Evolutionary conservation across 1,284 basidiomycete genomes (phyloP), one percentile per base, ranked within the genome.

Genomic region (Trichosporon sp.): DNA sequence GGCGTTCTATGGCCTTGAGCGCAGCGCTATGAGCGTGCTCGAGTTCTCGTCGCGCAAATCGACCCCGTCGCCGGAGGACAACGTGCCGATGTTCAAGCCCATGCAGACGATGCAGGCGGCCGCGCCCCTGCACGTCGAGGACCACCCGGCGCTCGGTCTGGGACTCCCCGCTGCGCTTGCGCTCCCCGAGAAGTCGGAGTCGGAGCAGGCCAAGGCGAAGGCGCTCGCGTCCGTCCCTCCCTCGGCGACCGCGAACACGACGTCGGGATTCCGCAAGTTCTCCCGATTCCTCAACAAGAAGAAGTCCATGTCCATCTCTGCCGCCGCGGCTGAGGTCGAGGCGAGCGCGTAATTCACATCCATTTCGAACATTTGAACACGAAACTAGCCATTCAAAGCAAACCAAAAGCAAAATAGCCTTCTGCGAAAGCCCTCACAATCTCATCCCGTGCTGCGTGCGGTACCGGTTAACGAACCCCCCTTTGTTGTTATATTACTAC

Each of bases 11-110:
- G 56, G 65, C 7, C 75, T 75, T 65, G 70, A 71, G 68, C 70
- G 70, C 59, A 75, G 75, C 12, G 71, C 76, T 14, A 73, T 73
- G 73, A 74, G 73, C 16, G 71, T 72, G 26, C 72, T 78, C 67
- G 77, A 77, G 66, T 69, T 78, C 19, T 68, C 71, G 26, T 40
- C 71, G 12, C 38, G 66, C 40, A 69, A 66, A 46, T 35, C 40
- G 12, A 35, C 59, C 31, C 59, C 59, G 1, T 35, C 59, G 12
- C 31, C 31, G 14, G 59, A 63, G 35, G 59, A 63, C 7, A 32
- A 32, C 31, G 32, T 35, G 2, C 64, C 64, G 64, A 40, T 38
- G 6, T 46, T 43, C 69, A 31, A 65, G 67, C 48, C 46, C 37
- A 46, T 35, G 59, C 59, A 63, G 59, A 63, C 31, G 31, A 10